These are phyloP conservation scores for Sporothrix luriei DNA, from an alignment of 2,329 filamentous ascomycete species.

Conservation along the genomic window DNA sequence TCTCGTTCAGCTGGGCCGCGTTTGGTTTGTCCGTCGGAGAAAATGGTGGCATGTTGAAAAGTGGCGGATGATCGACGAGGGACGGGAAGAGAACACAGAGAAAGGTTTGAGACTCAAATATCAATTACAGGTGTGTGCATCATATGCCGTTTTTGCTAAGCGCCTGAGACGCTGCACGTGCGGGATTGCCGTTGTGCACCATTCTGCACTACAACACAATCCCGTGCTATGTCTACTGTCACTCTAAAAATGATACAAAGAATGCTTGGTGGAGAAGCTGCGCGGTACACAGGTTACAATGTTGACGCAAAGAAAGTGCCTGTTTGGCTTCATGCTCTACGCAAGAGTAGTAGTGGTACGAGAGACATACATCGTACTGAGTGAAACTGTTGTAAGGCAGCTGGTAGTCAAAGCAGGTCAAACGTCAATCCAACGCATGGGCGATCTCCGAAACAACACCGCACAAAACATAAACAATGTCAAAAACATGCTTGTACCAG, in stretches of 20 bases:
- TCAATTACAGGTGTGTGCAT: neutral
- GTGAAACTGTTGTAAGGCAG: too few species aligned
- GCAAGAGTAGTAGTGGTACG: neutral
- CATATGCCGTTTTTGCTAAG: neutral
- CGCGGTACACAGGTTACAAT: neutral
- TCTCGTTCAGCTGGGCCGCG: neutral
- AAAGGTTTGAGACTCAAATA: neutral
- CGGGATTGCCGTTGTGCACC: neutral
- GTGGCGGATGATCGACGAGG: neutral
- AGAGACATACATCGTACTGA: too few species aligned
- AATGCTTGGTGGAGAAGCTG: neutral
- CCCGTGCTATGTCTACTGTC: neutral
- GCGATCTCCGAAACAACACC: neutral
- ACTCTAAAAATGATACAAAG: neutral
- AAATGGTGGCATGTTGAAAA: too few species aligned
- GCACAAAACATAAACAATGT: neutral
- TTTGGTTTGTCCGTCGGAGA: neutral
- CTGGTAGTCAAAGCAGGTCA: neutral
- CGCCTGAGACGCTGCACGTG: neutral
- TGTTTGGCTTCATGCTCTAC: neutral
- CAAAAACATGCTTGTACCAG: neutral
- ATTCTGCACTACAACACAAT: neutral
- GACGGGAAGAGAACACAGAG: neutral
- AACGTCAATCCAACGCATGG: constrained; percentile 14
- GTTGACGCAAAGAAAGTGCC: neutral